These are phyloP conservation scores for Mucor mucedo DNA, from an alignment of 371 early-diverging fungal species.

Conservation along the genomic window DNA sequence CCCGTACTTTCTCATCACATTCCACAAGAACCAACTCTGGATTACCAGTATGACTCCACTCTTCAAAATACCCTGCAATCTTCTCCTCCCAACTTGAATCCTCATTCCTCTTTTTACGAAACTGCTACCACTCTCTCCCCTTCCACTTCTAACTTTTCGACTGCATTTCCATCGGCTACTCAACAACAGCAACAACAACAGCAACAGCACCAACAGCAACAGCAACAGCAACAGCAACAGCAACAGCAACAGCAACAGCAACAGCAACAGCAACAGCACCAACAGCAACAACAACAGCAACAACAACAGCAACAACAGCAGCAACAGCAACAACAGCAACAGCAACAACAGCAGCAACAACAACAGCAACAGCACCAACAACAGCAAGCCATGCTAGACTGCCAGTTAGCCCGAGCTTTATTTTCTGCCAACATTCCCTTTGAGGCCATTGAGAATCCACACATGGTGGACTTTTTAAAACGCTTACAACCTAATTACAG, in stretches of 20 bases:
- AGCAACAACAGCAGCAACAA: not conserved
- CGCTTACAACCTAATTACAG: slow-evolving; percentile 42
- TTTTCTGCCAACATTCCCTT: slow-evolving; percentile 42
- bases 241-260: not conserved
- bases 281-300: not conserved
- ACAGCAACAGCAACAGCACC: not conserved
- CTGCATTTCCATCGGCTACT: slow-evolving; percentile 2
- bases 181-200: not conserved
- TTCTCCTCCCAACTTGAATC: not conserved
- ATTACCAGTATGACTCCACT: slow-evolving; percentile 10
- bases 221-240: not conserved
- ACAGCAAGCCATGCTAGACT: slow-evolving; percentile 28
- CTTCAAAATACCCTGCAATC: slow-evolving; percentile 18
- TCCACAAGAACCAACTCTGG: not conserved
- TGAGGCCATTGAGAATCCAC: slow-evolving; percentile 38
- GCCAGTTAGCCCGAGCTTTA: slow-evolving; percentile 45
- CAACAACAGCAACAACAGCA: not conserved
- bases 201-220: not conserved
- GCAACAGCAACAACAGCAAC: not conserved
- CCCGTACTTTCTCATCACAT: slow-evolving; percentile 4
- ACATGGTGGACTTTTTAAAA: slow-evolving; percentile 35
- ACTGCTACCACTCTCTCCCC: slow-evolving; percentile 11
- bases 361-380: slow-evolving; percentile 1
- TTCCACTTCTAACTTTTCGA: slow-evolving; percentile 5
- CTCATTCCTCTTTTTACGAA: slow-evolving; percentile 7